Percentiles rank a stretch among this genome's conserved stretches.
phyloP scores from a whole-genome alignment of 495 filamentous ascomycete genomes.

The Sphaerosporella brunnea region DNA sequence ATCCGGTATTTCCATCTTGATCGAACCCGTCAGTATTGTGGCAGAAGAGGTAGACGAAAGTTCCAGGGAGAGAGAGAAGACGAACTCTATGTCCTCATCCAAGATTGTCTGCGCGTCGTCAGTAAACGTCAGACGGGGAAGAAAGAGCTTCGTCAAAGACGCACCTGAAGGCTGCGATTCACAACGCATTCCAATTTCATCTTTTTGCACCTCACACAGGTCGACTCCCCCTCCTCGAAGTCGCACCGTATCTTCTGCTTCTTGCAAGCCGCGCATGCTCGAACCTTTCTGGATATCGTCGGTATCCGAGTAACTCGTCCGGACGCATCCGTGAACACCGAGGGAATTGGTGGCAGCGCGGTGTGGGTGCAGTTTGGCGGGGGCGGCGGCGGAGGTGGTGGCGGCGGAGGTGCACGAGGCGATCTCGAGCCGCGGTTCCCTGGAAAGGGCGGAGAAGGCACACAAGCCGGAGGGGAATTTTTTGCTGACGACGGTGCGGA shows the following conservation, averaged over 20 bases:
- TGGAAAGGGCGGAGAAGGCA: background rate
- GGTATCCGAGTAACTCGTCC: constrained; percentile 17
- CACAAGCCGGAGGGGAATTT: background rate
- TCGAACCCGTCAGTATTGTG: too few relatives aligned
- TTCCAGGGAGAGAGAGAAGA: background rate
- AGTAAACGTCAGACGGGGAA: constrained; percentile 6
- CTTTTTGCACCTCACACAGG: constrained; percentile 27
- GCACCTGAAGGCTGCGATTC: constrained; percentile 28
- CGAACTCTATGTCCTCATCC: constrained; percentile 25
- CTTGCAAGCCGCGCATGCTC: constrained; percentile 28
- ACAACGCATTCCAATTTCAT: constrained; percentile 28
- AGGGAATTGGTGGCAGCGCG: background rate
- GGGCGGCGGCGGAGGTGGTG: background rate
- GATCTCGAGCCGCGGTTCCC: background rate
- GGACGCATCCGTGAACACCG: constrained; percentile 2
- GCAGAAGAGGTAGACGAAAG: background rate
- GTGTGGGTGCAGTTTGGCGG: background rate
- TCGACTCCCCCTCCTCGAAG: constrained; percentile 18
- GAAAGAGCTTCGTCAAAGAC: constrained; percentile 27
- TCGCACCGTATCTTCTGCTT: constrained; percentile 29
- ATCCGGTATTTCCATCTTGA: constrained; percentile 25
- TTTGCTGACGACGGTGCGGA: background rate
- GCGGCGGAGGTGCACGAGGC: background rate
- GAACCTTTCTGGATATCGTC: constrained; percentile 24
- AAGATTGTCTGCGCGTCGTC: constrained; percentile 28